Evolutionary conservation across 768 basidiomycete species (phyloP).

Genomic region (Auriscalpium vulgare): DNA sequence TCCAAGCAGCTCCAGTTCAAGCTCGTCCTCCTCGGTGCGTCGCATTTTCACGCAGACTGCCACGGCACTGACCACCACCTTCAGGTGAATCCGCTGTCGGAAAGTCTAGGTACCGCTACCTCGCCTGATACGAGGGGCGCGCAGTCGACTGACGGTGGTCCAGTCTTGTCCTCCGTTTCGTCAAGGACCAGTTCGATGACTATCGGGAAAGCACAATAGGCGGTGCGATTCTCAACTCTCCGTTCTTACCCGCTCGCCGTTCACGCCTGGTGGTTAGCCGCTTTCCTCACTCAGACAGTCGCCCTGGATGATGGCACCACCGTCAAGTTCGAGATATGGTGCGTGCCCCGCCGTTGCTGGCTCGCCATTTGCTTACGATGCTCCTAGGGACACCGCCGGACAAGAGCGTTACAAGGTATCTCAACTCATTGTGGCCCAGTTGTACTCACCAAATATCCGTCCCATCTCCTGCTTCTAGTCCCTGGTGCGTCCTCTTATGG

Average conservation of each 20-base stretch:
- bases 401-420: constrained; percentile 87
- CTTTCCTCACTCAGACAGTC: constrained; percentile 97
- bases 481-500: constrained; percentile 30
- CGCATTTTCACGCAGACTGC: not conserved
- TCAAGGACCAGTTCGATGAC: constrained; percentile 94
- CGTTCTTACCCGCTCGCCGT: constrained; percentile 11
- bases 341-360: constrained; percentile 17
- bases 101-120: constrained; percentile 71
- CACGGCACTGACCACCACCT: not conserved
- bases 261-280: constrained; percentile 46
- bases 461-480: constrained; percentile 26
- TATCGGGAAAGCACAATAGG: constrained; percentile 94
- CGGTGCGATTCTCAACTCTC: constrained; percentile 34
- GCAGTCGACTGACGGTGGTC: constrained; percentile 21
- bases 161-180: constrained; percentile 91
- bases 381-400: constrained; percentile 83
- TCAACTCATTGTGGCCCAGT: constrained; percentile 10
- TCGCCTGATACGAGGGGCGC: constrained; percentile 12
- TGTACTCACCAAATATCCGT: not conserved
- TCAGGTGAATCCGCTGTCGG: constrained; percentile 96
- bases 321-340: constrained; percentile 99
- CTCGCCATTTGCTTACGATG: not conserved
- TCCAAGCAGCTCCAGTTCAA: constrained; percentile 94
- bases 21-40: constrained; percentile 86
- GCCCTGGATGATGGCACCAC: constrained; percentile 80